phyloP scores from a whole-genome alignment of 495 filamentous ascomycete genomes.

The Entonaema liquescens region DNA sequence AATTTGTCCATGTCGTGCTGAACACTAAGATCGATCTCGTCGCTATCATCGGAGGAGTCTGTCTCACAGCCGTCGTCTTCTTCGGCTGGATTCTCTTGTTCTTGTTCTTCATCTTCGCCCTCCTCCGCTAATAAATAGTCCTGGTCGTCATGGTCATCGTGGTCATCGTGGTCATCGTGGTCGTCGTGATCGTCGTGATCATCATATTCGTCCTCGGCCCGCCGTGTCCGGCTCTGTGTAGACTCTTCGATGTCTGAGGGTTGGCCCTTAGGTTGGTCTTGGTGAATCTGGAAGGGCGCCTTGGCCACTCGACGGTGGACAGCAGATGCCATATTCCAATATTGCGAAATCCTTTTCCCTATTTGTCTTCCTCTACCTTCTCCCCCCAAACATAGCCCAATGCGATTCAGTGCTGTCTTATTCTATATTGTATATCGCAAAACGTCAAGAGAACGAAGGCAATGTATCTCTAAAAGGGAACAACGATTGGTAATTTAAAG shows the following conservation, averaged over 20 bases:
- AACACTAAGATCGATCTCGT: slow-evolving; percentile 75
- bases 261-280: slow-evolving; percentile 41
- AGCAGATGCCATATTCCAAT: slow-evolving; percentile 14
- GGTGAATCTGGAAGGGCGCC: slow-evolving; percentile 53
- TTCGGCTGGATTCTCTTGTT: slow-evolving; percentile 56
- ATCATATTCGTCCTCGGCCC: slow-evolving; percentile 34
- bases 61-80: slow-evolving; percentile 54
- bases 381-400: slow-evolving; percentile 3
- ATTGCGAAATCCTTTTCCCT: background rate
- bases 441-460: background rate
- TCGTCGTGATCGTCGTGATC: slow-evolving; percentile 34
- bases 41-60: slow-evolving; percentile 63
- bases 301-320: slow-evolving; percentile 35
- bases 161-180: slow-evolving; percentile 31
- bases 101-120: slow-evolving; percentile 45
- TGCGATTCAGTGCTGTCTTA: background rate
- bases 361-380: background rate
- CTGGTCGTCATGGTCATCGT: slow-evolving; percentile 34
- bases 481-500: background rate
- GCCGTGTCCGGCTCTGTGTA: slow-evolving; percentile 32
- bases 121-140: slow-evolving; percentile 41
- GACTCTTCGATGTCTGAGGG: slow-evolving; percentile 37
- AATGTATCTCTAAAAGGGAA: background rate
- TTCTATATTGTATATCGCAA: slow-evolving; percentile 3
- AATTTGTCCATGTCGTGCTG: slow-evolving; percentile 87